Conservation (phyloP, 73 alveolate species). For the Tetrahymena malaccensis region DNA sequence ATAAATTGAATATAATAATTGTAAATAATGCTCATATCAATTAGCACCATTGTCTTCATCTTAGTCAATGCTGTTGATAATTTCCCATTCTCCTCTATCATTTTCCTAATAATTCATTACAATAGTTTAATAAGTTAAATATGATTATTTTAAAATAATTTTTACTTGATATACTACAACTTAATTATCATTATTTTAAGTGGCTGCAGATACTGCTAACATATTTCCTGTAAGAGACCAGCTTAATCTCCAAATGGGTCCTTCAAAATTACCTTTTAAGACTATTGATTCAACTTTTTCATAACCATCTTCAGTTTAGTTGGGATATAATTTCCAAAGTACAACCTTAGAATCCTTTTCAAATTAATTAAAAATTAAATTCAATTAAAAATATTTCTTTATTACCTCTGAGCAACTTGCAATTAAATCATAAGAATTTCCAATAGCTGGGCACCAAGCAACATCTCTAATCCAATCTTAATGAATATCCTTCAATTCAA, state of each 20-base stretch:
- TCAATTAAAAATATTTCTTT: neutral
- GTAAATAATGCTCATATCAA: neutral
- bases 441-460: constrained; percentile 50
- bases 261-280: neutral
- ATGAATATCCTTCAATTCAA: neutral
- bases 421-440: constrained; percentile 18
- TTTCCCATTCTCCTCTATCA: neutral
- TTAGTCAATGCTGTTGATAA: neutral
- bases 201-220: constrained; percentile 29
- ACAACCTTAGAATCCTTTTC: neutral
- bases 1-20: neutral
- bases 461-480: constrained; percentile 56
- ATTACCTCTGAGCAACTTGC: constrained; percentile 48
- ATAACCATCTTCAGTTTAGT: neutral
- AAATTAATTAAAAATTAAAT: neutral
- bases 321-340: neutral
- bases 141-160: neutral
- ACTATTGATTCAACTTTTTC: neutral
- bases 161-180: neutral
- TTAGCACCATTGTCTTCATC: neutral
- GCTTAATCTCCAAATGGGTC: constrained; percentile 48
- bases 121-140: neutral
- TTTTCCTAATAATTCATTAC: neutral
- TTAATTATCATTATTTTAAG: neutral
- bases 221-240: constrained; percentile 44